Evolutionary conservation across 495 filamentous ascomycete species (phyloP).

Genomic region (Lophiotrema nucula): DNA sequence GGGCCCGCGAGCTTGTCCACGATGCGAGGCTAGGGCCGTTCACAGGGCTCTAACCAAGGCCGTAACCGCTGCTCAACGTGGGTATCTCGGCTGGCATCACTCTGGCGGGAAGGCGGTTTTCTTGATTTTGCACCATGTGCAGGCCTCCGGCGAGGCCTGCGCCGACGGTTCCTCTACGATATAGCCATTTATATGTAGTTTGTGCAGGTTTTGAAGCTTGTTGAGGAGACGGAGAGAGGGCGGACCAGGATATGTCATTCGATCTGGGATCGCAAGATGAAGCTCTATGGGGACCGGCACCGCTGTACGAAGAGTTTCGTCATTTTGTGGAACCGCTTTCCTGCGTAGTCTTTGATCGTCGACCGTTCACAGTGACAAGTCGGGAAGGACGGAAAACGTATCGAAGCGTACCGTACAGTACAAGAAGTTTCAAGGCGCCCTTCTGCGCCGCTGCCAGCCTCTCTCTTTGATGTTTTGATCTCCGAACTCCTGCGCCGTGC

Average conservation of each 20-base stretch:
- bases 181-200: not conserved
- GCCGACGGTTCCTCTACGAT: not conserved
- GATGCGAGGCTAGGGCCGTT: not conserved
- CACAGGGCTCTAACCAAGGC: conserved; percentile 23
- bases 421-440: too few species aligned
- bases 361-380: conserved; percentile 2
- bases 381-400: conserved; percentile 11
- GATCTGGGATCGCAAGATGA: not conserved
- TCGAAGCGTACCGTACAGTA: not conserved
- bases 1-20: not conserved
- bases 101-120: not conserved
- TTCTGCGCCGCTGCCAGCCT: too few species aligned
- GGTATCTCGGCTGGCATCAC: not conserved
- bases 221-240: not conserved
- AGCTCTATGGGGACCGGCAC: not conserved
- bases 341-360: too few species aligned
- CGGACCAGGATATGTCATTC: conserved; percentile 2
- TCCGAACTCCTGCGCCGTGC: too few species aligned
- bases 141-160: not conserved
- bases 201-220: conserved; percentile 15
- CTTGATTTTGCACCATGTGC: not conserved
- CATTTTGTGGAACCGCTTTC: conserved; percentile 14
- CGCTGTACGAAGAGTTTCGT: conserved; percentile 9
- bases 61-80: not conserved
- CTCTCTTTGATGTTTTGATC: too few species aligned